A percentile compares a stretch with the other conserved stretches of the same genome.
Evolutionary conservation across 306 rosid species (phyloP).

Genomic region (Prunus davidiana): DNA sequence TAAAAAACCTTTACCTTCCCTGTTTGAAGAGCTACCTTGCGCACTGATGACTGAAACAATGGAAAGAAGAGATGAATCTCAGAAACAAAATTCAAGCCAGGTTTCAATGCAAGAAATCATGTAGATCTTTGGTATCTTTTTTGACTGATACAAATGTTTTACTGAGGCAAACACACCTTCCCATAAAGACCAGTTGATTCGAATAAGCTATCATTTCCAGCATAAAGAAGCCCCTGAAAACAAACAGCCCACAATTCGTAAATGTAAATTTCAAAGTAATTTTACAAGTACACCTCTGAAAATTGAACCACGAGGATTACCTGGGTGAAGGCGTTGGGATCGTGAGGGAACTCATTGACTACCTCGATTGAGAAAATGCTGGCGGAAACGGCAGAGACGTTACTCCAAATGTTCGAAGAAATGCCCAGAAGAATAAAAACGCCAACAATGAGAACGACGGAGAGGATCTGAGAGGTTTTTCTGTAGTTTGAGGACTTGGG

Average conservation of each 20-base stretch:
- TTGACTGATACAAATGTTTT: too few relatives aligned
- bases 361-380: conserved; percentile 46
- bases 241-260: neutral
- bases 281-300: neutral
- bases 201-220: conserved; percentile 60
- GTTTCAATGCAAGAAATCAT: neutral
- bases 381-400: conserved; percentile 2
- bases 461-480: conserved; percentile 27
- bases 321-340: conserved; percentile 89
- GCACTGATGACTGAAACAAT: conserved; percentile 78
- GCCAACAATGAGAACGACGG: conserved; percentile 26
- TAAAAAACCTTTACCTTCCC: conserved; percentile 59
- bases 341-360: conserved; percentile 82
- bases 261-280: too few relatives aligned
- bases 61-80: conserved; percentile 5
- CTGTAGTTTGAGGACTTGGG: conserved; percentile 14
- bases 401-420: conserved; percentile 41
- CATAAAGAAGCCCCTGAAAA: conserved; percentile 86
- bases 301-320: conserved; percentile 16
- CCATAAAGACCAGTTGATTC: conserved; percentile 86
- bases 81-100: neutral
- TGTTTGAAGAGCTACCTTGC: conserved; percentile 73
- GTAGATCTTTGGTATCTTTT: too few relatives aligned
- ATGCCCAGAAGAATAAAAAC: conserved; percentile 37
- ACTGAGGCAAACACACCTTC: conserved; percentile 38